Percentiles rank a stretch among this genome's conserved stretches.
Evolutionary conservation across 352 stramenopile genomes (phyloP).

Genomic region (Pelagophyceae sp.): DNA sequence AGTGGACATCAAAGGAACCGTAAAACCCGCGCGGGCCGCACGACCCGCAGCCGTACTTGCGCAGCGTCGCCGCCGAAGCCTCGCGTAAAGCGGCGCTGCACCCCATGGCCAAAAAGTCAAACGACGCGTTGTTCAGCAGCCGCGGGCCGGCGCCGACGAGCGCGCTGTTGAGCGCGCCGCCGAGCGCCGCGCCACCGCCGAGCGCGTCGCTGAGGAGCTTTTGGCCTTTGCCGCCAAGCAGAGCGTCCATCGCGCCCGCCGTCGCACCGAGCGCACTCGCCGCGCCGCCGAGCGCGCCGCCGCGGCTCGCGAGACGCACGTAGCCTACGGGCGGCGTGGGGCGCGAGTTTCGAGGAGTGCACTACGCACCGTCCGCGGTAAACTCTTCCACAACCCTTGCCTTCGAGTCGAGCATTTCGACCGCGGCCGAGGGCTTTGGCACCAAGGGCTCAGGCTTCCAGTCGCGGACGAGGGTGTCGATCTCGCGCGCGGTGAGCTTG

Average conservation of each 20-base stretch:
- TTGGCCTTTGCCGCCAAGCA: too few species aligned
- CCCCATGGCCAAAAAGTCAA: conserved; percentile 90
- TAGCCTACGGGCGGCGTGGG: too few species aligned
- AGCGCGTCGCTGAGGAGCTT: too few species aligned
- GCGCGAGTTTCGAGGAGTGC: too few species aligned
- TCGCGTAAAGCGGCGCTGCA: conserved; percentile 62
- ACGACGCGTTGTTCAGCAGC: conserved; percentile 87
- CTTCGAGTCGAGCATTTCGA: not conserved
- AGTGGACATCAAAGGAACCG: conserved; percentile 84
- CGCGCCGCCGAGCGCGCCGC: not conserved
- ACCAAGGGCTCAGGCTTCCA: conserved; percentile 75
- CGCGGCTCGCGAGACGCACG: too few species aligned
- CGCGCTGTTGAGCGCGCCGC: not conserved
- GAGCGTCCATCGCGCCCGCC: too few species aligned
- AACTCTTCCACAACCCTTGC: not conserved
- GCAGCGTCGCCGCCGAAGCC: conserved; percentile 70
- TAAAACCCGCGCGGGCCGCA: conserved; percentile 97
- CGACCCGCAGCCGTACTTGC: conserved; percentile 89
- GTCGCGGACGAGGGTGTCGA: conserved; percentile 75
- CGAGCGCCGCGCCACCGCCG: not conserved
- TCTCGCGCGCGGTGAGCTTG: conserved; percentile 69
- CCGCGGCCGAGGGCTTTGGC: conserved; percentile 26
- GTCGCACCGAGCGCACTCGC: not conserved
- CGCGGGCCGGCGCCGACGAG: conserved; percentile 15
- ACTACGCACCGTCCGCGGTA: not conserved